These are phyloP conservation scores for Aquilaria agallochum DNA, from an alignment of 441 rosid species.

Conservation along the genomic window DNA sequence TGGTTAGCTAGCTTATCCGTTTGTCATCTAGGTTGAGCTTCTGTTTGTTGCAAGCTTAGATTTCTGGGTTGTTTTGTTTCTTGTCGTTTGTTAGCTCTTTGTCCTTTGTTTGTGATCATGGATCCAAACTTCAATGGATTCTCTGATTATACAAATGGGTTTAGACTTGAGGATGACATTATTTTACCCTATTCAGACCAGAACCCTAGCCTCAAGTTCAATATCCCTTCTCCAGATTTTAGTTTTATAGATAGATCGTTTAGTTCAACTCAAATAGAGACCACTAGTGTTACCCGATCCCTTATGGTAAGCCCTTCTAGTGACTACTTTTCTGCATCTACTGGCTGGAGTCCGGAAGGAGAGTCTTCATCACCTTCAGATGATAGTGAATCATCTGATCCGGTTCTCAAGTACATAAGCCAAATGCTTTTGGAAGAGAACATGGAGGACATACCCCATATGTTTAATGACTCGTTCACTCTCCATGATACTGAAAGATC, in stretches of 20 bases:
- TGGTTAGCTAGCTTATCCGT: too few relatives aligned
- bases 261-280: slow-evolving; percentile 20
- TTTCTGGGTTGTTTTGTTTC: slow-evolving; percentile 5
- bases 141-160: slow-evolving; percentile 26
- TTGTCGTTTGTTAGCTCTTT: background rate
- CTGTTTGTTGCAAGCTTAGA: background rate
- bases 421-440: slow-evolving; percentile 75
- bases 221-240: slow-evolving; percentile 31
- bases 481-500: slow-evolving; percentile 69
- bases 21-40: too few relatives aligned
- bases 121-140: slow-evolving; percentile 28
- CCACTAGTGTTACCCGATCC: slow-evolving; percentile 15
- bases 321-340: slow-evolving; percentile 5
- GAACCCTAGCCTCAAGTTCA: slow-evolving; percentile 17
- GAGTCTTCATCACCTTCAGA: slow-evolving; percentile 40
- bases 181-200: slow-evolving; percentile 20
- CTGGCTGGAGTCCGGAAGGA: slow-evolving; percentile 26
- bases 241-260: slow-evolving; percentile 23
- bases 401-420: slow-evolving; percentile 50
- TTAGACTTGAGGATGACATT: slow-evolving; percentile 23
- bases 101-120: slow-evolving; percentile 19
- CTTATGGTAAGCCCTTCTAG: slow-evolving; percentile 1
- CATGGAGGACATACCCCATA: slow-evolving; percentile 43
- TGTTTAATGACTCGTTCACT: slow-evolving; percentile 46
- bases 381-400: slow-evolving; percentile 45